Evolutionary conservation across 495 filamentous ascomycete species (phyloP).

Genomic region (Penicillium waksmanii): DNA sequence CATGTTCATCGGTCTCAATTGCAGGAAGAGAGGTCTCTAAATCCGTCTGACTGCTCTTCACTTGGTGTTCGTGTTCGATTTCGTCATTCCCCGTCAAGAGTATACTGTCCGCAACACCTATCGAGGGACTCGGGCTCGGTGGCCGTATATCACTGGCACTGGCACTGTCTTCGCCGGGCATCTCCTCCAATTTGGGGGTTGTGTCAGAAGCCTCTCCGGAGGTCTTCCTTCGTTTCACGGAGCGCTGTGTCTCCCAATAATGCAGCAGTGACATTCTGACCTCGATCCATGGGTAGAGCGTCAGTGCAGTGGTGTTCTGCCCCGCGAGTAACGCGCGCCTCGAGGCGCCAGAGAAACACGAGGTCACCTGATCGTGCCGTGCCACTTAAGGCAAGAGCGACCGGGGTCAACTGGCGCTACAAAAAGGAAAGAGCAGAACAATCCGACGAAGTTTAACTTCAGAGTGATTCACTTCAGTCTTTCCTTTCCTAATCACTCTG

Average conservation of each 20-base stretch:
- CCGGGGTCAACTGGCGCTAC: too few relatives aligned
- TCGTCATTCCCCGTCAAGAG: conserved; percentile 35
- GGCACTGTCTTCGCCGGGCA: conserved; percentile 8
- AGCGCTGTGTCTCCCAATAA: conserved; percentile 46
- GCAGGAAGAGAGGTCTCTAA: conserved; percentile 76
- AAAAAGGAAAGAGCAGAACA: too few relatives aligned
- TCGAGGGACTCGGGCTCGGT: conserved; percentile 25
- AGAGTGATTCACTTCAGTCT: too few relatives aligned
- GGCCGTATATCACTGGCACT: conserved; percentile 12
- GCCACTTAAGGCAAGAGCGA: too few relatives aligned
- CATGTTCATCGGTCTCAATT: conserved; percentile 66
- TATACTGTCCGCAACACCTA: conserved; percentile 9
- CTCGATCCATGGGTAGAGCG: conserved; percentile 12
- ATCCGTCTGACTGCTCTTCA: conserved; percentile 58
- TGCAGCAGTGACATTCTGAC: conserved; percentile 46
- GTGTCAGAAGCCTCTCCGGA: conserved; percentile 9
- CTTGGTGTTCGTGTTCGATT: conserved; percentile 35
- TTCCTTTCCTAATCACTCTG: too few relatives aligned
- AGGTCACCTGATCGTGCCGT: too few relatives aligned
- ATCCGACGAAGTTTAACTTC: too few relatives aligned
- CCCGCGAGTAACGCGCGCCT: too few relatives aligned
- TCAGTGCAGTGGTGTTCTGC: too few relatives aligned
- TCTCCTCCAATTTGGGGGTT: not conserved
- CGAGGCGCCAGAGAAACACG: too few relatives aligned
- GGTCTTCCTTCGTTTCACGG: conserved; percentile 40